phyloP scores from a whole-genome alignment of 305 asterid genomes.

The Vinca major region DNA sequence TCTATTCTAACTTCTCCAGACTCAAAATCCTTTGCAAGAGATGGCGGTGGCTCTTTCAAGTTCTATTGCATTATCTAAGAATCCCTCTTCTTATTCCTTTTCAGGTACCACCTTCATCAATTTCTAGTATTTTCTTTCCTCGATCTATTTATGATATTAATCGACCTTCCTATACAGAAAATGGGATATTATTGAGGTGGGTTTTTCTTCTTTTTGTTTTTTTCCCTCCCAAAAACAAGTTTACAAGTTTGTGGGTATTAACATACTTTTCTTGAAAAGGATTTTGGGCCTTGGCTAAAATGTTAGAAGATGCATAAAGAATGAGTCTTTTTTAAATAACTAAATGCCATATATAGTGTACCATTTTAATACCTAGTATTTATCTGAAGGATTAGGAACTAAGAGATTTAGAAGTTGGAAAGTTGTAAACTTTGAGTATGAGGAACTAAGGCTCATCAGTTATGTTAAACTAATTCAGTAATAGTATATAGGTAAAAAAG shows the following conservation, averaged over 20 bases:
- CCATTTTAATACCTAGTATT: background rate
- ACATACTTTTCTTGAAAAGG: background rate
- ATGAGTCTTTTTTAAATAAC: background rate
- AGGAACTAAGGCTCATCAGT: background rate
- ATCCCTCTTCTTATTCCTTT: constrained; percentile 11
- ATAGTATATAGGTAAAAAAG: too few relatives aligned
- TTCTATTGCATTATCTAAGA: constrained; percentile 13
- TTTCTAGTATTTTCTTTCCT: background rate
- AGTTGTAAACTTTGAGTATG: background rate
- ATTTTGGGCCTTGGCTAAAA: background rate
- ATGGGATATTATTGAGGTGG: too few relatives aligned
- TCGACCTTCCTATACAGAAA: too few relatives aligned
- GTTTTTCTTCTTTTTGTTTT: too few relatives aligned
- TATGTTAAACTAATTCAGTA: too few relatives aligned
- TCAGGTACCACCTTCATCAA: constrained; percentile 15
- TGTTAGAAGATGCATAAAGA: background rate
- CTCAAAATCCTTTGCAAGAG: constrained; percentile 6
- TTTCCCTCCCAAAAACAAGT: background rate
- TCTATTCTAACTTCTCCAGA: background rate
- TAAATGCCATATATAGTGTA: background rate
- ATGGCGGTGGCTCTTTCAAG: constrained; percentile 23
- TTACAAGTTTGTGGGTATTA: background rate
- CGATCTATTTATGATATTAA: background rate
- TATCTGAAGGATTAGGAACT: too few relatives aligned
- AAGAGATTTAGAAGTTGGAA: too few relatives aligned